Percentiles rank a stretch among this genome's conserved stretches.
phyloP scores from a whole-genome alignment of 495 filamentous ascomycete species.

The Oidiodendron maius region DNA sequence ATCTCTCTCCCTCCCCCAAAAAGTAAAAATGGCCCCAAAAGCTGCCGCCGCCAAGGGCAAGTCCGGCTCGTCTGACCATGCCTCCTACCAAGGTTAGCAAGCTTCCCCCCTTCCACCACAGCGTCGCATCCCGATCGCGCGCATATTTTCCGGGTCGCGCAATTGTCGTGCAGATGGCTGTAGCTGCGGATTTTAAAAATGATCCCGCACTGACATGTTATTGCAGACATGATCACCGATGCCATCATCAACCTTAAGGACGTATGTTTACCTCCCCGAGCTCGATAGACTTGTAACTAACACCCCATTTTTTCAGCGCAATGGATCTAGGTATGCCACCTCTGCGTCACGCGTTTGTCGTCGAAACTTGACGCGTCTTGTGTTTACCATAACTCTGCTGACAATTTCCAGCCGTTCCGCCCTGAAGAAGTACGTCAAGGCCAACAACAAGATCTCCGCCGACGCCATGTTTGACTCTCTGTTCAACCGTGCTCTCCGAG shows the following conservation, averaged over 20 bases:
- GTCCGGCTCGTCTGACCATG: constrained; percentile 16
- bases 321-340: constrained; percentile 55
- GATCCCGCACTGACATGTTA: constrained; percentile 31
- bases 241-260: constrained; percentile 47
- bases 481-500: constrained; percentile 88
- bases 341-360: neutral
- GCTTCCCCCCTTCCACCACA: constrained; percentile 12
- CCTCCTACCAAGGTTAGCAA: constrained; percentile 18
- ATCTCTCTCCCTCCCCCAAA: too few relatives aligned
- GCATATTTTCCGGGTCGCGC: constrained; percentile 13
- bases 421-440: constrained; percentile 95
- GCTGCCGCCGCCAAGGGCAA: constrained; percentile 17
- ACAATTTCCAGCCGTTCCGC: constrained; percentile 68
- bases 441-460: constrained; percentile 83
- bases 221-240: constrained; percentile 57
- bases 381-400: constrained; percentile 7
- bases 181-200: constrained; percentile 4
- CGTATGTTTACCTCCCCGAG: constrained; percentile 35
- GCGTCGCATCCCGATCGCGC: constrained; percentile 11
- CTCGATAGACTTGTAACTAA: constrained; percentile 8
- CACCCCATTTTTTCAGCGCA: constrained; percentile 14
- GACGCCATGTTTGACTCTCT: constrained; percentile 78
- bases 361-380: constrained; percentile 12
- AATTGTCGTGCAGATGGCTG: constrained; percentile 5
- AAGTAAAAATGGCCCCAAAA: constrained; percentile 21